Conservation (phyloP, 805 yeast species). For the Ogataea nakhonphanomensis region DNA sequence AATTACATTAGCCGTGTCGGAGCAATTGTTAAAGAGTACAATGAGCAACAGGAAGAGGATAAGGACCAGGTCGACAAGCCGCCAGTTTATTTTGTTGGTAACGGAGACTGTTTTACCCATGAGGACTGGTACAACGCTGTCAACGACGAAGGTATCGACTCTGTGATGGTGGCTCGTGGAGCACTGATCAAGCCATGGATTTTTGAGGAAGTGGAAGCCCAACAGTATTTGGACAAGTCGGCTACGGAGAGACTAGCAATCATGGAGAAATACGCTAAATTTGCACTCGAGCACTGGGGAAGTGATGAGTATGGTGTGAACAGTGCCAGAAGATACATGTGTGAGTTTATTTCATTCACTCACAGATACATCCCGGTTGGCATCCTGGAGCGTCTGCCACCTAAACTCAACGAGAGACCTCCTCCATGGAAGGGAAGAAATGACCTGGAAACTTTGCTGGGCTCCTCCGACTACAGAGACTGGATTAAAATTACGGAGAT, state of each 20-base stretch:
- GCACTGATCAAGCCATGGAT: conserved; percentile 99
- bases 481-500: conserved; percentile 96
- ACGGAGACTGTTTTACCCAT: conserved; percentile 86
- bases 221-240: conserved; percentile 85
- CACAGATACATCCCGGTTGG: conserved; percentile 95
- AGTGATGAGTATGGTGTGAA: conserved; percentile 92
- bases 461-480: conserved; percentile 79
- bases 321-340: conserved; percentile 81
- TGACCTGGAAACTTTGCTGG: conserved; percentile 87
- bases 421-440: conserved; percentile 90
- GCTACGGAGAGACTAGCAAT: conserved; percentile 86
- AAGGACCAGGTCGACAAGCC: conserved; percentile 56
- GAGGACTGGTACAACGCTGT: conserved; percentile 84
- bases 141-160: conserved; percentile 68
- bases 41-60: conserved; percentile 52
- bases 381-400: conserved; percentile 82
- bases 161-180: conserved; percentile 97
- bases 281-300: conserved; percentile 96
- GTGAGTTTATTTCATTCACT: conserved; percentile 92
- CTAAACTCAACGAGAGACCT: conserved; percentile 89
- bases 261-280: conserved; percentile 63
- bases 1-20: conserved; percentile 77
- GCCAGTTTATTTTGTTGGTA: conserved; percentile 83
- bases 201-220: conserved; percentile 88
- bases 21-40: conserved; percentile 55